phyloP scores from a whole-genome alignment of 2,329 filamentous ascomycete genomes.

The Fusarium avenaceum region DNA sequence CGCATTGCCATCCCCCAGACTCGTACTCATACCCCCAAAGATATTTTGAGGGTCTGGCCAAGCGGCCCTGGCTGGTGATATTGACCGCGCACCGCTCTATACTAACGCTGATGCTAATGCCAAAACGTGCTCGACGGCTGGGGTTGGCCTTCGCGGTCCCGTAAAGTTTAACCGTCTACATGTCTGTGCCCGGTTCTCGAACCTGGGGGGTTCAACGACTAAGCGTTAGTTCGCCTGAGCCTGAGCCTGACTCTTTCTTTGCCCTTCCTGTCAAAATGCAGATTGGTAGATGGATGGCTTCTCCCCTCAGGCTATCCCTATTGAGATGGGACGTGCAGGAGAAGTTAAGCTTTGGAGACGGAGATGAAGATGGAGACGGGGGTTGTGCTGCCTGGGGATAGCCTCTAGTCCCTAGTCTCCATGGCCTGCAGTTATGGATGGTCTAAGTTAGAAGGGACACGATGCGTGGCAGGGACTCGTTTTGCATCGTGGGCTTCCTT shows the following conservation, averaged over 20 bases:
- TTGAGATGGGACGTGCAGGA: slow-evolving; percentile 22
- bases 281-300: slow-evolving; percentile 9
- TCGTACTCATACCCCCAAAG: not conserved
- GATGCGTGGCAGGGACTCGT: slow-evolving; percentile 30
- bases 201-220: slow-evolving; percentile 24
- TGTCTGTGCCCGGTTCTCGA: slow-evolving; percentile 38
- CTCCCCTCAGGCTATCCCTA: slow-evolving; percentile 27
- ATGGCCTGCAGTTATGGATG: not conserved
- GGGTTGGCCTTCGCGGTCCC: slow-evolving; percentile 15
- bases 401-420: not conserved
- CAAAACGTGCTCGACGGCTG: no score
- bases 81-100: slow-evolving; percentile 1
- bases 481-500: slow-evolving; percentile 36
- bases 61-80: no score
- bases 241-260: slow-evolving; percentile 20
- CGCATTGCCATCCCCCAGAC: slow-evolving; percentile 14
- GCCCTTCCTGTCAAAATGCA: slow-evolving; percentile 19
- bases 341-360: slow-evolving; percentile 29
- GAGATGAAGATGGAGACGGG: not conserved
- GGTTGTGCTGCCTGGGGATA: slow-evolving; percentile 26
- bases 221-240: not conserved
- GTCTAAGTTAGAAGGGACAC: not conserved
- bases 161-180: slow-evolving; percentile 31
- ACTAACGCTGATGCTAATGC: slow-evolving; percentile 20
- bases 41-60: not conserved